Evolutionary conservation across 768 basidiomycete species (phyloP).

Genomic region (Naganishia friedmannii): DNA sequence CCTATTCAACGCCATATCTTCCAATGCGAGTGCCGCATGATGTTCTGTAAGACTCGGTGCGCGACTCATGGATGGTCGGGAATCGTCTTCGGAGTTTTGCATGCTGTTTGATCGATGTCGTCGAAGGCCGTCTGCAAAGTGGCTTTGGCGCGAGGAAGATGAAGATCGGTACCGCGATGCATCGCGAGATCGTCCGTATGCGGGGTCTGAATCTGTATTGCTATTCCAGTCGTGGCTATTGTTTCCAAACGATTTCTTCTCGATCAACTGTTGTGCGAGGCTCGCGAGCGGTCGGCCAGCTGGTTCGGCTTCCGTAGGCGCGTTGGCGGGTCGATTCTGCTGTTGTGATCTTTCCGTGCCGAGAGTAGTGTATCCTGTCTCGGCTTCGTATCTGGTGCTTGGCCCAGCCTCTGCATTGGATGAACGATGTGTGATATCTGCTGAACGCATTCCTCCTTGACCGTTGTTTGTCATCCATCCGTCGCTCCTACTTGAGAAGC

Average conservation of each 20-base stretch:
- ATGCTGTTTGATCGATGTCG: not conserved
- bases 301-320: not conserved
- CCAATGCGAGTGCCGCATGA: constrained; percentile 26
- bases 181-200: not conserved
- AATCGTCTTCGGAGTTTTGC: not conserved
- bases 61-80: constrained; percentile 7
- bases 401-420: not conserved
- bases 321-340: not conserved
- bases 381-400: not conserved
- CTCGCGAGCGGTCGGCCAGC: no score
- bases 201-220: not conserved
- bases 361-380: not conserved
- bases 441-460: constrained; percentile 11
- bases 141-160: not conserved
- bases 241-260: not conserved
- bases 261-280: not conserved
- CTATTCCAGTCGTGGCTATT: not conserved
- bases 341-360: not conserved
- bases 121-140: constrained; percentile 13
- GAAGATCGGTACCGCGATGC: not conserved
- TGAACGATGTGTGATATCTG: not conserved
- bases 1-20: constrained; percentile 25
- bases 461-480: not conserved
- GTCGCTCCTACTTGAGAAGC: not conserved
- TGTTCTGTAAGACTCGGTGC: constrained; percentile 28